Conservation (phyloP, 75 land plant species). For the Pinus tabuliformis region DNA sequence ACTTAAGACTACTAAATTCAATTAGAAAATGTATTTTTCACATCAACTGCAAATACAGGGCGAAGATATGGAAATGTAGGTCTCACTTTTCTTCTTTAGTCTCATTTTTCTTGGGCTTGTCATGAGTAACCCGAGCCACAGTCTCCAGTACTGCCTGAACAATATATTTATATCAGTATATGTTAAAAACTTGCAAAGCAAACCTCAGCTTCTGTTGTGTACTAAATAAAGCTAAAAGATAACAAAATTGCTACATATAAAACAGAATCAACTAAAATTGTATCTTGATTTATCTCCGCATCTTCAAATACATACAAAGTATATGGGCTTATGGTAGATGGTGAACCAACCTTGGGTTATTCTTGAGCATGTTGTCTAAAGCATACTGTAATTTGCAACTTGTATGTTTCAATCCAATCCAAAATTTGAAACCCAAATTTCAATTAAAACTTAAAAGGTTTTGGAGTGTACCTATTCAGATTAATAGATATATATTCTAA, state of each 20-base stretch:
- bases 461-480: too few species aligned
- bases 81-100: constrained; percentile 83
- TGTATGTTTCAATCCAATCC: too few species aligned
- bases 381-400: too few species aligned
- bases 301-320: too few species aligned
- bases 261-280: not conserved
- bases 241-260: not conserved
- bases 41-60: not conserved
- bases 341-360: too few species aligned
- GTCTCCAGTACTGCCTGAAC: constrained; percentile 93
- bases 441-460: too few species aligned
- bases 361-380: too few species aligned
- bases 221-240: not conserved
- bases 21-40: not conserved
- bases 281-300: not conserved
- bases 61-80: not conserved
- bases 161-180: not conserved
- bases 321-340: too few species aligned
- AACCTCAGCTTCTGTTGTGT: not conserved
- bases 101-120: constrained; percentile 90
- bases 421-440: too few species aligned
- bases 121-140: constrained; percentile 88
- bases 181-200: not conserved
- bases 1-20: not conserved
- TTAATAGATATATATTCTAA: too few species aligned